phyloP scores from a whole-genome alignment of 257 asterid species.

The Ehretia macrophylla region DNA sequence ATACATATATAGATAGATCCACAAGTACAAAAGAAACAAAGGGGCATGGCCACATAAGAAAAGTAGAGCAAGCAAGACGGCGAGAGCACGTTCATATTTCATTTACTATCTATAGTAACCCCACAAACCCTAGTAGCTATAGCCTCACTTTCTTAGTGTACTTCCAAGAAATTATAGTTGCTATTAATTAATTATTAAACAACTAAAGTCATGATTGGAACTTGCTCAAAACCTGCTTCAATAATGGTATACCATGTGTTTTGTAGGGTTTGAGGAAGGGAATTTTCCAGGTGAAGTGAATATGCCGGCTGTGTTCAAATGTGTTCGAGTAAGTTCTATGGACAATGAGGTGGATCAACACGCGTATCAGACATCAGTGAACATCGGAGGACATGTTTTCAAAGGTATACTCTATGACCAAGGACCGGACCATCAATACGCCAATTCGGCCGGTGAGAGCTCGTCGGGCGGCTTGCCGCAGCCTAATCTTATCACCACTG shows the following conservation, averaged over 20 bases:
- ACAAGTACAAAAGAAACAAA: neutral
- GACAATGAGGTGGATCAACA: constrained; percentile 67
- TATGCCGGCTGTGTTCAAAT: constrained; percentile 61
- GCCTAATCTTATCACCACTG: constrained; percentile 6
- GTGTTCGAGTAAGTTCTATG: constrained; percentile 64
- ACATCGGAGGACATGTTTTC: constrained; percentile 66
- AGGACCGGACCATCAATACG: constrained; percentile 32
- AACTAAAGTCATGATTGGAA: too few species aligned
- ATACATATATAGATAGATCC: constrained; percentile 1
- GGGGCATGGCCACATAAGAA: too few species aligned
- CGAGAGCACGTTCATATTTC: neutral
- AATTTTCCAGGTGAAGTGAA: constrained; percentile 60
- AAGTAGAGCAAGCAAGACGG: too few species aligned
- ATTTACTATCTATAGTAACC: constrained; percentile 5
- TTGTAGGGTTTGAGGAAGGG: constrained; percentile 44
- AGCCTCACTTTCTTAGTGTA: neutral
- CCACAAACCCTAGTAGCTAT: constrained; percentile 30
- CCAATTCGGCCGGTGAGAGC: constrained; percentile 36
- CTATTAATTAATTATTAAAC: too few species aligned
- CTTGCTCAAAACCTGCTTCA: too few species aligned
- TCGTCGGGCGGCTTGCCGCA: constrained; percentile 24
- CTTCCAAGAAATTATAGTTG: neutral
- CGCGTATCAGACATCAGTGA: constrained; percentile 75
- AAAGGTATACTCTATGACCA: constrained; percentile 80
- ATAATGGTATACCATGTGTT: too few species aligned